A percentile compares a stretch with the other conserved stretches of the same genome.
Conservation (phyloP, 1,284 basidiomycete genomes). For the Rhodotorula sp. region DNA sequence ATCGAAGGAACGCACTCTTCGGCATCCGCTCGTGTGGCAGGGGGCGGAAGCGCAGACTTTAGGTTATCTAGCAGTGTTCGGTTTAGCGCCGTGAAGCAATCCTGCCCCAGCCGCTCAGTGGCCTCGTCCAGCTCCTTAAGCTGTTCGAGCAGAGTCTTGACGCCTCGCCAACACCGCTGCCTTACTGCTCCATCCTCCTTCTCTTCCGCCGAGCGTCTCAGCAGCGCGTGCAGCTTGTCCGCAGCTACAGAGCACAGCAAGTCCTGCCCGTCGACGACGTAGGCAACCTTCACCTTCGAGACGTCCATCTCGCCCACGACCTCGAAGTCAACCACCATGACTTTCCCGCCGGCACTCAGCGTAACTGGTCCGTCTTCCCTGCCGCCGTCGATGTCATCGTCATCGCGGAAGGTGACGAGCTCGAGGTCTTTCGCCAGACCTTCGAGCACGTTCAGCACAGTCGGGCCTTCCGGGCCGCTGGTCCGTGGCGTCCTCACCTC, state of each 20-base stretch:
- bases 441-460: conserved; percentile 6
- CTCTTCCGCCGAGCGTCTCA: background rate
- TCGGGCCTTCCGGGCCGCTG: background rate
- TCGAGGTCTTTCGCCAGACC: conserved; percentile 7
- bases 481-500: background rate
- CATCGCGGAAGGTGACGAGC: conserved; percentile 25
- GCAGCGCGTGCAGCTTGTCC: background rate
- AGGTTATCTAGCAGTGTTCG: background rate
- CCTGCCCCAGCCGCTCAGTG: conserved; percentile 19
- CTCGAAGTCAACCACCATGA: conserved; percentile 36
- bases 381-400: background rate
- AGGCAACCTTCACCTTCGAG: conserved; percentile 22
- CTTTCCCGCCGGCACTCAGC: conserved; percentile 30
- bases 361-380: conserved; percentile 2
- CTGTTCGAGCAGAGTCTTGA: conserved; percentile 9
- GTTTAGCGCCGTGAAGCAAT: conserved; percentile 6
- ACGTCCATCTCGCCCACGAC: background rate
- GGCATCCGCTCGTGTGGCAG: background rate
- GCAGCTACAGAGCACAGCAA: background rate
- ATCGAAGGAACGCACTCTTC: background rate
- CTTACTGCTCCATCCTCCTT: background rate
- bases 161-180: conserved; percentile 4
- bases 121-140: conserved; percentile 23
- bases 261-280: conserved; percentile 19
- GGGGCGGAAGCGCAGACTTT: background rate